Evolutionary conservation across 2,329 filamentous ascomycete species (phyloP).

Genomic region (Alternaria rosae): DNA sequence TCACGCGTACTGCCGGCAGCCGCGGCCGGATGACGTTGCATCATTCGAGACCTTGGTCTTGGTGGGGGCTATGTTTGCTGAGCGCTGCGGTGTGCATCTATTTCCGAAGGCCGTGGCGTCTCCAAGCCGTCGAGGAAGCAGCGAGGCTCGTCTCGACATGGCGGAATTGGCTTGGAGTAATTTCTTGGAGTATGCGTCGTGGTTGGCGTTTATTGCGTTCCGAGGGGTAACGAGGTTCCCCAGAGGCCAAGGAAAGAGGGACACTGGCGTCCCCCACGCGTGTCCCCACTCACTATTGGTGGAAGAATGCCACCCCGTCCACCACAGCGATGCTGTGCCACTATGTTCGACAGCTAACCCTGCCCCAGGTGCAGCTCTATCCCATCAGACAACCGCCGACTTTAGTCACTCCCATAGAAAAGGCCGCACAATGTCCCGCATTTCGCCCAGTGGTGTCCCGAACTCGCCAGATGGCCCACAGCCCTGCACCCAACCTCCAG

Average conservation of each 20-base stretch:
- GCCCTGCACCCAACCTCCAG: constrained; percentile 32
- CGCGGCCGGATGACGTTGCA: constrained; percentile 36
- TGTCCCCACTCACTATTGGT: constrained; percentile 30
- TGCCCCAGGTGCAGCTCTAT: constrained; percentile 27
- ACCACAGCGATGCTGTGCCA: constrained; percentile 30
- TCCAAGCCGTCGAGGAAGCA: not conserved
- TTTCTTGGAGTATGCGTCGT: not conserved
- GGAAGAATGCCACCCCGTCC: constrained; percentile 31
- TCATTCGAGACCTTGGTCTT: not conserved
- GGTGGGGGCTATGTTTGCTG: constrained; percentile 2
- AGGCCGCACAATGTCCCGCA: constrained; percentile 43
- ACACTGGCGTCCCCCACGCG: constrained; percentile 38
- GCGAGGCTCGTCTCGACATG: not conserved
- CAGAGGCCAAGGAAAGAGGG: constrained; percentile 38
- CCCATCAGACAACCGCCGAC: constrained; percentile 32
- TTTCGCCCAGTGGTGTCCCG: constrained; percentile 44
- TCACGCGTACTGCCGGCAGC: constrained; percentile 37
- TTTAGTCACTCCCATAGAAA: constrained; percentile 48
- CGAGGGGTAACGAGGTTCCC: constrained; percentile 34
- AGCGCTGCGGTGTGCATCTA: not conserved
- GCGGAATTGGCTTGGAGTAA: not conserved
- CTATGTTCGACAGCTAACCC: constrained; percentile 35
- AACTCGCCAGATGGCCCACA: constrained; percentile 33
- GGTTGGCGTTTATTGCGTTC: constrained; percentile 1
- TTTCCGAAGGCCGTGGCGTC: not conserved